phyloP scores from a whole-genome alignment of 78 protist species.

The Neovahlkampfia damariscottae region DNA sequence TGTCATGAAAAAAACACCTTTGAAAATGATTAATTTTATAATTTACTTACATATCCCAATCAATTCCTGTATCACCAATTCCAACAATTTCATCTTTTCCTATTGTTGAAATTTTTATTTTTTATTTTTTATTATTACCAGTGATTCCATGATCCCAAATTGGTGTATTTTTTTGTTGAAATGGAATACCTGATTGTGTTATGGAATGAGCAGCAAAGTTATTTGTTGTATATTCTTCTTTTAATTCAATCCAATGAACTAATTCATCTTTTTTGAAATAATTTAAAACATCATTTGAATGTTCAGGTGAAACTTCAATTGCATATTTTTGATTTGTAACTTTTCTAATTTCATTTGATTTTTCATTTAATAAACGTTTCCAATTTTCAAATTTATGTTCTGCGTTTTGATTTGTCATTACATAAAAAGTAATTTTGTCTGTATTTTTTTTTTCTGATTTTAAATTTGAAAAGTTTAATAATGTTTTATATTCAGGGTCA shows the following conservation, averaged over 20 bases:
- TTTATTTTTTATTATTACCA: too few relatives aligned
- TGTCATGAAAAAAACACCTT: conserved; percentile 21
- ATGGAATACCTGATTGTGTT: background rate
- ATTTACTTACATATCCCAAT: background rate
- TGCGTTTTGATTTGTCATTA: background rate
- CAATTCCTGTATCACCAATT: conserved; percentile 15
- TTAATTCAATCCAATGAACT: background rate
- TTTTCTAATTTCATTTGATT: background rate
- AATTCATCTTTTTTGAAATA: background rate
- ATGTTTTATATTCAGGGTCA: background rate
- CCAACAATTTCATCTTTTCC: conserved; percentile 15
- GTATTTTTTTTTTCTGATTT: background rate
- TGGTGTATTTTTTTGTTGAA: background rate
- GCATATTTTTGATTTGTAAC: background rate
- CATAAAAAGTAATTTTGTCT: background rate
- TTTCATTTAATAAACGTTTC: background rate
- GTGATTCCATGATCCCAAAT: conserved; percentile 4
- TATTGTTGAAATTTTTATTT: too few relatives aligned
- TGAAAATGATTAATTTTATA: too few relatives aligned
- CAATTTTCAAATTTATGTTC: background rate
- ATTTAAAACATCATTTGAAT: background rate
- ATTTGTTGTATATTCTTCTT: background rate
- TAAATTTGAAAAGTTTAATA: background rate
- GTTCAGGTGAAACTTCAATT: background rate
- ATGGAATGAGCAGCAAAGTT: background rate